Conservation (phyloP, 176 grass and related monocot genomes). For the Rhynchospora pubera region DNA sequence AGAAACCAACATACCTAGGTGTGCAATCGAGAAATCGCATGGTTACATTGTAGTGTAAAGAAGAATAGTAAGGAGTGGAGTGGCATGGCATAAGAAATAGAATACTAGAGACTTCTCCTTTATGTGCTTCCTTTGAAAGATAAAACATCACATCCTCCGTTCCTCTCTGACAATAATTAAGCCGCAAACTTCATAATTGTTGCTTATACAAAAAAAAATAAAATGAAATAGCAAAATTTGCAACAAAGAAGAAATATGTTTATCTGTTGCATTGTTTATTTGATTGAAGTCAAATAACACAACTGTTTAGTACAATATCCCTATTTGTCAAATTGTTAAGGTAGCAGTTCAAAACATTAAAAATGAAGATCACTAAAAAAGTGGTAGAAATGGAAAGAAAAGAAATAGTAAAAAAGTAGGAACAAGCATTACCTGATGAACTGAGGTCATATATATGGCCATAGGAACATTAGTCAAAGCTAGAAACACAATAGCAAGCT, state of each 20-base stretch:
- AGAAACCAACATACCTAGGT: constrained; percentile 40
- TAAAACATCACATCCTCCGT: constrained; percentile 86
- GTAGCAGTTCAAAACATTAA: background rate
- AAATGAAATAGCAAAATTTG: background rate
- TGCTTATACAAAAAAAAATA: background rate
- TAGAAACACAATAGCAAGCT: constrained; percentile 53
- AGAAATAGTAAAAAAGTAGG: background rate
- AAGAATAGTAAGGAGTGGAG: constrained; percentile 95
- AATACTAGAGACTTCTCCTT: constrained; percentile 52
- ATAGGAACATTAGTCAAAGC: constrained; percentile 74
- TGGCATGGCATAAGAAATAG: constrained; percentile 97
- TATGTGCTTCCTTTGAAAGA: constrained; percentile 61
- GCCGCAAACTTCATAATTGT: background rate
- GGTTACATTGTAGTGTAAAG: constrained; percentile 65
- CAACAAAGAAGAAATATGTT: background rate
- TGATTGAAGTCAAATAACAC: background rate
- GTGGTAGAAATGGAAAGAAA: background rate
- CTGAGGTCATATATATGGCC: constrained; percentile 76
- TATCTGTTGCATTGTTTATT: background rate
- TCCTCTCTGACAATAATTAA: constrained; percentile 59
- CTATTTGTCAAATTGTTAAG: background rate
- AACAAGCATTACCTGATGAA: constrained; percentile 66
- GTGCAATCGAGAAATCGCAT: constrained; percentile 95
- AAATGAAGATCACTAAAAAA: background rate
- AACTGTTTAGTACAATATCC: background rate